Percentiles rank a stretch among this genome's conserved stretches.
Evolutionary conservation across 176 grass and related monocot species (phyloP).

Genomic region (Phoenix dactylifera): DNA sequence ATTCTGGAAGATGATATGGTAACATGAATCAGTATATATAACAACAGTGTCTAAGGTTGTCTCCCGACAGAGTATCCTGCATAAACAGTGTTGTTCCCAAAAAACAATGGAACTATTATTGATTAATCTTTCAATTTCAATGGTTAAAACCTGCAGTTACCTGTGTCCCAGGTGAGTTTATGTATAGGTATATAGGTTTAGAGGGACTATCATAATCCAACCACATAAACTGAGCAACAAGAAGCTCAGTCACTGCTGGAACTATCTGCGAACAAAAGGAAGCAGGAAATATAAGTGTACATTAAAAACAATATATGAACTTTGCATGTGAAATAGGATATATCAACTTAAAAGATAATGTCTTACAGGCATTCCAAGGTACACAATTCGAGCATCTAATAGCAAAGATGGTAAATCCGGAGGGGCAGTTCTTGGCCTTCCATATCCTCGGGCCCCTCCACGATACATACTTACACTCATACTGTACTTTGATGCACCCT

Average conservation of each 20-base stretch:
- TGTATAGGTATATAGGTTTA: constrained; percentile 83
- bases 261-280: constrained; percentile 12
- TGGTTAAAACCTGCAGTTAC: constrained; percentile 21
- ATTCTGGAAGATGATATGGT: constrained; percentile 34
- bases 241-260: constrained; percentile 79
- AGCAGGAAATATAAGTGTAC: no score
- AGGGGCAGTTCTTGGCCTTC: constrained; percentile 56
- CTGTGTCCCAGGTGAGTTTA: constrained; percentile 63
- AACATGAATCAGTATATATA: constrained; percentile 7
- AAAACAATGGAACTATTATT: constrained; percentile 3
- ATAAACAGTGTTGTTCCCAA: not conserved
- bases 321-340: no score
- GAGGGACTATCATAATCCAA: constrained; percentile 68
- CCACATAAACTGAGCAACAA: constrained; percentile 74
- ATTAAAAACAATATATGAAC: no score
- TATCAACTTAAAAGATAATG: not conserved
- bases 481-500: constrained; percentile 43
- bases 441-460: constrained; percentile 43
- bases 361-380: constrained; percentile 84
- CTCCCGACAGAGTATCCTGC: no score
- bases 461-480: constrained; percentile 59
- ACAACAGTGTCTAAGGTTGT: no score
- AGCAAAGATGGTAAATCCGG: constrained; percentile 89
- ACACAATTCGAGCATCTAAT: constrained; percentile 70
- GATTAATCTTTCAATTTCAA: not conserved